Base-by-base conservation (phyloP, 1,284 basidiomycete genomes). In the Microbotryum violaceum region DNA sequence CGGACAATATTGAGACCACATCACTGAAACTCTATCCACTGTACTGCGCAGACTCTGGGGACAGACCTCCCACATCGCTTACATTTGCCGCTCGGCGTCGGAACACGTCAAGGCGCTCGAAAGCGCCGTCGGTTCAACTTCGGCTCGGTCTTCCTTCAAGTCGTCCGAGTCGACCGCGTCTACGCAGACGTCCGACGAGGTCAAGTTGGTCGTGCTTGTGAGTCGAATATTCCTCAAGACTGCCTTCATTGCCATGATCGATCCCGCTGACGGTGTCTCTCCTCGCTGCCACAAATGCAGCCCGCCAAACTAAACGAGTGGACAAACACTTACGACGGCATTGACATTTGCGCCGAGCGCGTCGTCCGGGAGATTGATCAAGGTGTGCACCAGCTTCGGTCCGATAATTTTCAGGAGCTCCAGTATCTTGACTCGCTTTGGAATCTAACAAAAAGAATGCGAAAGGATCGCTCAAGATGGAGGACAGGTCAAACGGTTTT, bases 261-360 rank as follows among this genome's bases (percentile, higher is more conserved):
- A 42, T 42, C 16, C 37, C 5, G 37, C 37, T 42, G 16, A 42
- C 37, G 37, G 37, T 18, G 37, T 42, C 16, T 42, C 10, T 42
- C 37, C 37, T 42, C 16, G 37, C 37, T 42, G 37, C 37, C 37
- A 42, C 37, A 42, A 42, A 42, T 42, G 16, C 37, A 42, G 23
- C 52, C 57, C 0, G 61, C 64, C 1, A 72, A 79, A 59, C 78
- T 81, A 3, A 86, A 85, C 69, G 67, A 78, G 3, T 80, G 81
- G 48, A 80, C 81, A 46, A 78, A 78, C 8, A 87, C 86, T 2
- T 88, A 86, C 67, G 87, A 88, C 68, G 64, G 66, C 5, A 80
- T 88, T 31, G 87, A 88, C 71, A 85, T 83, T 81, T 82, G 85
- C 62, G 84, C 81, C 50, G 85, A 88, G 72, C 78, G 85, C 33